Base-by-base conservation (phyloP, 345 rosid species). In the Populus davidiana region DNA sequence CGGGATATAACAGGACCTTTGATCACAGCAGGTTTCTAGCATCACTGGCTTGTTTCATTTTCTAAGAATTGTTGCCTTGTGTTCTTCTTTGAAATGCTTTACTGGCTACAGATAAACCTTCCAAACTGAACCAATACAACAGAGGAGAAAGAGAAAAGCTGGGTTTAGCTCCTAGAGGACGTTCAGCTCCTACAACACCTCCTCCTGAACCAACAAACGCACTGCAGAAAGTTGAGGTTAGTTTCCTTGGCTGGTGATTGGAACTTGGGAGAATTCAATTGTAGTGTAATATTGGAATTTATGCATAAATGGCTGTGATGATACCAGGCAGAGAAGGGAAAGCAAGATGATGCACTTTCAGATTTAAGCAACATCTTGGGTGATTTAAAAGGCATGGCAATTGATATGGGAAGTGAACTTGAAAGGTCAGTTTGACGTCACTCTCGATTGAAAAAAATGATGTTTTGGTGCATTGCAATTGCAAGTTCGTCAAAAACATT, bases 331-430 rank as follows among this genome's bases (percentile, higher is more conserved):
- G 81, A 82, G 81, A 82, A 75, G 79, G 76, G 76, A 64, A 82
- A 78, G 71, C 85, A 82, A 75, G 81, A 78, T 25, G 85, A 75
- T 20, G 78, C 66, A 17, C 79, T 82, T n/a, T 74, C 81, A 62
- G 85, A 82, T 52, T 64, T 82, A 43, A 78, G 85, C 49, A 44
- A 78, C 62, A 74, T 82, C 33, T 25, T 82, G 76, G 85, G 85
- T 29, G 81, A 78, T 78, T 70, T 82, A 79, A 82, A 82, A 77
- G 61, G 78, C 39, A 78, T 82, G 81, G 81, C 81, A 43, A 31
- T 38, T 65, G 85, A 78, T 52, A 82, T 82, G 81, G 85, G 85
- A 41, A 31, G 27, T 78, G 85, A 82, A 78, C 61, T 82, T 41
- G 68, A 82, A 36, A 82, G 81, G 84, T 81, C 47, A 56, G 75